phyloP scores from a whole-genome alignment of 2,329 filamentous ascomycete genomes.

The Rutstroemia sp. region DNA sequence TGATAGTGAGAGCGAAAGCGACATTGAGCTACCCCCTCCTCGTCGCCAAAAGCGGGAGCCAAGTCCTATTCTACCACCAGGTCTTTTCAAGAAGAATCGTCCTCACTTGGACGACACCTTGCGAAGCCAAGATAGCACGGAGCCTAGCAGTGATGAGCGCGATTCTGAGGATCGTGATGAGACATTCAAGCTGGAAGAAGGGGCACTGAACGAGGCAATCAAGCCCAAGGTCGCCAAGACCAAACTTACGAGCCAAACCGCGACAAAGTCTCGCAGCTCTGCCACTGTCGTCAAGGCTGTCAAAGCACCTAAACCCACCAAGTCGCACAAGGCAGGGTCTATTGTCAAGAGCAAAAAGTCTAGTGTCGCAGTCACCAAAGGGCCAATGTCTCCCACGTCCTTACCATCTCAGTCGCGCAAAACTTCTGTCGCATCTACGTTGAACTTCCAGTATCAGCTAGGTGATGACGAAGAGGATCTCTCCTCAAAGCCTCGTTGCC shows the following conservation, averaged over 20 bases:
- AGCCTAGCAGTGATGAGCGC: slow-evolving; percentile 55
- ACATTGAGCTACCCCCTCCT: slow-evolving; percentile 51
- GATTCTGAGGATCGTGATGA: slow-evolving; percentile 41
- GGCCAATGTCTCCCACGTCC: slow-evolving; percentile 56
- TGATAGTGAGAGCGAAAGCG: slow-evolving; percentile 64
- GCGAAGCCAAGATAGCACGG: slow-evolving; percentile 49
- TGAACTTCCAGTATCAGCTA: slow-evolving; percentile 55
- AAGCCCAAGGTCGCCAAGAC: slow-evolving; percentile 35
- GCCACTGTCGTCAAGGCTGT: slow-evolving; percentile 35
- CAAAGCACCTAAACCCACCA: slow-evolving; percentile 39
- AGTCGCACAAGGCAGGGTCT: slow-evolving; percentile 31
- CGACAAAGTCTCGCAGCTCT: slow-evolving; percentile 34
- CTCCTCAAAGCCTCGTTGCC: slow-evolving; percentile 92
- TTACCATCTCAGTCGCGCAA: slow-evolving; percentile 67
- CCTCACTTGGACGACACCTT: slow-evolving; percentile 44
- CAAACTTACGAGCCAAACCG: slow-evolving; percentile 30
- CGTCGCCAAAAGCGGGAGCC: slow-evolving; percentile 50
- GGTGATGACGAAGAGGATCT: slow-evolving; percentile 77
- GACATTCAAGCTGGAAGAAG: slow-evolving; percentile 28
- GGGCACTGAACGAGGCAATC: slow-evolving; percentile 17
- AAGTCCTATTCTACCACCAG: slow-evolving; percentile 43
- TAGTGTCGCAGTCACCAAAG: slow-evolving; percentile 28
- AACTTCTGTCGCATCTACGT: slow-evolving; percentile 60
- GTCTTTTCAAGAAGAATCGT: slow-evolving; percentile 37
- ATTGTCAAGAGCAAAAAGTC: slow-evolving; percentile 44